Base-by-base conservation (phyloP, 1,284 basidiomycete genomes). In the Schizophyllum commune region DNA sequence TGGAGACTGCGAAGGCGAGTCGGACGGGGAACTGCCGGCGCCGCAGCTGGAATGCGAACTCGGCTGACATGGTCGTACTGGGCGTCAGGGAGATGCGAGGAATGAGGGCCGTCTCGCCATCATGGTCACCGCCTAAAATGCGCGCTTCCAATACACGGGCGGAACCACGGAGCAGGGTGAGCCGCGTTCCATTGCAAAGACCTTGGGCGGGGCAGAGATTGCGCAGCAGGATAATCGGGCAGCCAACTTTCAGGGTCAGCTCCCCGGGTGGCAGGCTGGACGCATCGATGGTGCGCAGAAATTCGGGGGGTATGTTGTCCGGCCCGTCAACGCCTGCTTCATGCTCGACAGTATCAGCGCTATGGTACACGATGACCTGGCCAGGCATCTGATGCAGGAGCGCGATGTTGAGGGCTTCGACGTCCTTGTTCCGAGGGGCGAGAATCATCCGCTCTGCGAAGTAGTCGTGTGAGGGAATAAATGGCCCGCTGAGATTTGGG, bases 1-100 rank as follows among this genome's bases (percentile, higher is more conserved):
- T 4, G 71, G 39, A 74, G 60, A 79, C 73, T 11, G 74, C 71
- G 69, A 78, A 79, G 4, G 76, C 76, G 1, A 78, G 68, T 0
- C 66, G 64, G 0, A 79, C 62, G 11, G 66, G 67, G 52, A 69
- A 69, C 62, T 76, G 74, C 0, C 62, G 63, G 2, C 69, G 61
- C 0, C 53, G 58, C 11, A 76, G 61, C 6, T 58, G 56, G 59
- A 76, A 71, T 4, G 65, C 57, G 47, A 69, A 66, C 9, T 66
- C 61, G 7, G 56, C 57, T 2, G 55, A 57, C 9, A 39, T 47
- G 58, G 60, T 5, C 2, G 39, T 47, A 64, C 60, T 52, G 9
- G 71, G 61, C 9, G 59, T 63, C n/a, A 73, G 56, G 0, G 55
- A 64, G 32, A 74, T 69, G 0, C 69, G 60, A 11, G 72, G 72